phyloP scores from a whole-genome alignment of 768 basidiomycete genomes.

The Calocybe gangraenosa region DNA sequence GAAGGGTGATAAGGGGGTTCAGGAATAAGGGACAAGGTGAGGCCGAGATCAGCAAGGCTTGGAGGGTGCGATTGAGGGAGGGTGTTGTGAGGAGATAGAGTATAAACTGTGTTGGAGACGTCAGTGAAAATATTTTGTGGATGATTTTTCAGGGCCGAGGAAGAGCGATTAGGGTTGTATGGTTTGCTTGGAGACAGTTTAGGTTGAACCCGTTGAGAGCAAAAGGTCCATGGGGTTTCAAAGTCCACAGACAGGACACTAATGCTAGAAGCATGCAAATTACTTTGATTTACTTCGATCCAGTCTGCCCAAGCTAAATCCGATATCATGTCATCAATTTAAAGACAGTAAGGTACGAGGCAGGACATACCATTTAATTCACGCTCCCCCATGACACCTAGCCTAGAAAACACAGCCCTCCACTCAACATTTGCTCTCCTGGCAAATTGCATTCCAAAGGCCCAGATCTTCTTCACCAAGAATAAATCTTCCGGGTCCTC shows the following conservation, averaged over 20 bases:
- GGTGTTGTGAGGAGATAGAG: conserved; percentile 37
- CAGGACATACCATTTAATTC: conserved; percentile 63
- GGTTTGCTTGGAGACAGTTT: conserved; percentile 10
- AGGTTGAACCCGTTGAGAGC: conserved; percentile 24
- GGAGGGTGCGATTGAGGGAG: conserved; percentile 38
- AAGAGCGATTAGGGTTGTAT: conserved; percentile 23
- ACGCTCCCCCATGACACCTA: conserved; percentile 51
- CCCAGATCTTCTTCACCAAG: conserved; percentile 63
- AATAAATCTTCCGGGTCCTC: conserved; percentile 31
- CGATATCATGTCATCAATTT: conserved; percentile 6
- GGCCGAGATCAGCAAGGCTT: conserved; percentile 29
- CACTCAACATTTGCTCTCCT: conserved; percentile 72
- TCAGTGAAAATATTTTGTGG: conserved; percentile 35
- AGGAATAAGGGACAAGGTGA: conserved; percentile 30
- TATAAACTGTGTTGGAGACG: conserved; percentile 46
- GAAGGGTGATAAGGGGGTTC: conserved; percentile 23
- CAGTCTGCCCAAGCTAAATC: conserved; percentile 67
- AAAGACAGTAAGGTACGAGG: conserved; percentile 3
- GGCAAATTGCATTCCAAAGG: conserved; percentile 59
- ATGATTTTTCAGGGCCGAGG: conserved; percentile 20
- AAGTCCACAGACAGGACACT: conserved; percentile 57
- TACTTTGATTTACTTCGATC: conserved; percentile 37
- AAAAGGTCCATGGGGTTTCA: conserved; percentile 56
- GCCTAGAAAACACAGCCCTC: conserved; percentile 69
- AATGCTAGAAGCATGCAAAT: conserved; percentile 54